Percentiles rank a stretch among this genome's conserved stretches.
These are phyloP conservation scores for Fusarium haematococcum DNA, from an alignment of 2,329 filamentous ascomycete genomes.

Conservation along the genomic window DNA sequence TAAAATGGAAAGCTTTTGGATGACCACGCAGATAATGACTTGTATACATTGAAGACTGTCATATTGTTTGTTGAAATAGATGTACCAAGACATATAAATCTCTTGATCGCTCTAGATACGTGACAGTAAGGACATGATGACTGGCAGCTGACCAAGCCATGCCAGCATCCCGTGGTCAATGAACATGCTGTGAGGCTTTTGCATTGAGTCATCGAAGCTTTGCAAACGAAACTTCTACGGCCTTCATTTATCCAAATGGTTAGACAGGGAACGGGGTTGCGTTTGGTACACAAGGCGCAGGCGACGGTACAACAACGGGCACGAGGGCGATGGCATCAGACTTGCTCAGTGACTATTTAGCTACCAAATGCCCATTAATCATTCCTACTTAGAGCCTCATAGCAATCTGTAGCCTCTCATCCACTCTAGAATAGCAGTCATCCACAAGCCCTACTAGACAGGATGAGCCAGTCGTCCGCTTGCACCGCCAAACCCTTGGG, in stretches of 20 bases:
- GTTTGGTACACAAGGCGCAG: not conserved
- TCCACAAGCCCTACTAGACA: not conserved
- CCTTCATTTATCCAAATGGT: not conserved
- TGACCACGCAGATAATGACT: not conserved
- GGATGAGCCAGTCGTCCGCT: not conserved
- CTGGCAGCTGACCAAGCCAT: not conserved
- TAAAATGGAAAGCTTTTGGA: no score
- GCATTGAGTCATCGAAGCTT: not conserved
- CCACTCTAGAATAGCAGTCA: not conserved
- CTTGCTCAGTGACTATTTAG: not conserved
- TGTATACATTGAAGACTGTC: not conserved
- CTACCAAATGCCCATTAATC: not conserved
- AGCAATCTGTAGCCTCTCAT: not conserved
- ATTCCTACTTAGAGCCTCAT: not conserved
- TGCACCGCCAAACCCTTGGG: not conserved
- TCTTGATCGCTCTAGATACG: not conserved
- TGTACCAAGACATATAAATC: not conserved
- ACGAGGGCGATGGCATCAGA: not conserved
- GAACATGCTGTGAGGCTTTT: not conserved
- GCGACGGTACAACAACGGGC: not conserved
- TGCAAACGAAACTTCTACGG: not conserved
- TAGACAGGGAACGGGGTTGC: not conserved
- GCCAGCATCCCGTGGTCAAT: not conserved
- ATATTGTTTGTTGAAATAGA: not conserved
- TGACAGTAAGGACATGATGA: not conserved